Conservation (phyloP, 169 alveolate species). For the Cytauxzoon felis region DNA sequence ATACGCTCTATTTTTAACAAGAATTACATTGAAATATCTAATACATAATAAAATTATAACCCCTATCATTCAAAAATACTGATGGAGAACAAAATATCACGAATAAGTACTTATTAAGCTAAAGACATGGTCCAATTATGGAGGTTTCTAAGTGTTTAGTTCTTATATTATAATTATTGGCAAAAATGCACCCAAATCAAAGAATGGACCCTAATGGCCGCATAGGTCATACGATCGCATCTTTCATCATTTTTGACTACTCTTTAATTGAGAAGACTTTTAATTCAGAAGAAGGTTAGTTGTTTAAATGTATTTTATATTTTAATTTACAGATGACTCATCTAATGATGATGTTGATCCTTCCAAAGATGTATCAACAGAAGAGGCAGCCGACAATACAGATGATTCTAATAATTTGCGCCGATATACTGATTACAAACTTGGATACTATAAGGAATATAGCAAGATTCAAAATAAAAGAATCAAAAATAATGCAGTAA, state of each 20-base stretch:
- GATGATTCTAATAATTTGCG: background rate
- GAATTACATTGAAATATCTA: no score
- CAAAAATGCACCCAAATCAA: no score
- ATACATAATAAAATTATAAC: no score
- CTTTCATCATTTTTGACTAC: slow-evolving; percentile 17
- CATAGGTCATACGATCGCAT: slow-evolving; percentile 44
- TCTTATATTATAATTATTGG: no score
- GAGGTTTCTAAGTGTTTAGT: no score
- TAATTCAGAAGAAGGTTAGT: background rate
- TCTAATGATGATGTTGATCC: background rate
- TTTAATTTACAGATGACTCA: background rate
- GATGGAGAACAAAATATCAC: no score
- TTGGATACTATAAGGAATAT: slow-evolving; percentile 6
- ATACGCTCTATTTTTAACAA: no score
- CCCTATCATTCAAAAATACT: no score
- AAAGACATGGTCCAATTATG: no score
- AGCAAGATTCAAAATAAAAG: background rate
- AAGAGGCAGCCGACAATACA: background rate
- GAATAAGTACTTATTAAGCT: no score
- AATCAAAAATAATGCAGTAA: slow-evolving; percentile 16
- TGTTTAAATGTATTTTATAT: background rate
- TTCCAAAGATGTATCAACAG: background rate
- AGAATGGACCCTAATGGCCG: no score
- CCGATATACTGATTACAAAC: background rate
- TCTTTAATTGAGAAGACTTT: background rate